phyloP scores from a whole-genome alignment of 2,329 filamentous ascomycete genomes.

The Beauveria sp. region DNA sequence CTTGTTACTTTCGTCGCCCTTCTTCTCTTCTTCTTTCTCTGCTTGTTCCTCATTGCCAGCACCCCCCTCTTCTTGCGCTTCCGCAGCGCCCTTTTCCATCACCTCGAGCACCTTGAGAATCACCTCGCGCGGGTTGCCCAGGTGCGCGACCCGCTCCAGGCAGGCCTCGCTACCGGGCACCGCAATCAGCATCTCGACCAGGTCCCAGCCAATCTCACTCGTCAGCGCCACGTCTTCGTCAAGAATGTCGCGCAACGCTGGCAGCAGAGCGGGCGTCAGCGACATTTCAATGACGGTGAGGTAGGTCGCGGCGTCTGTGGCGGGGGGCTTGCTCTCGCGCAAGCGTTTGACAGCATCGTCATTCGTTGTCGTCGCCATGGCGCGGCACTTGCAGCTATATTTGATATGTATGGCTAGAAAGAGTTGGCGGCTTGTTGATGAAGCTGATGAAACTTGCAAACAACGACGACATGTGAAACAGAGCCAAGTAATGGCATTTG shows the following conservation, averaged over 20 bases:
- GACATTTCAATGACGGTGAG: slow-evolving; percentile 71
- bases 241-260: slow-evolving; percentile 59
- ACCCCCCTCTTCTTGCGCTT: slow-evolving; percentile 9
- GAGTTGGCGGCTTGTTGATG: neutral
- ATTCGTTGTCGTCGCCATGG: slow-evolving; percentile 27
- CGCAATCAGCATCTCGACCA: slow-evolving; percentile 66
- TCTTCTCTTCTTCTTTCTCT: neutral
- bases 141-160: slow-evolving; percentile 63
- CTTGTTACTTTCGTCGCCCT: slow-evolving; percentile 26
- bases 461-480: neutral
- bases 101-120: slow-evolving; percentile 73
- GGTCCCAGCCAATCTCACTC: slow-evolving; percentile 75
- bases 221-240: slow-evolving; percentile 64
- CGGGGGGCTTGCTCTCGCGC: slow-evolving; percentile 41
- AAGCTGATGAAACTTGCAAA: neutral
- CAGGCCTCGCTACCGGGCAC: slow-evolving; percentile 62
- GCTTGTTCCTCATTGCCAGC: neutral
- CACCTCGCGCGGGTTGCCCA: slow-evolving; percentile 75
- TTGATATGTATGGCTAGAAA: neutral
- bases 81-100: slow-evolving; percentile 48
- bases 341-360: slow-evolving; percentile 38
- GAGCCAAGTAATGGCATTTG: neutral
- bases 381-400: neutral
- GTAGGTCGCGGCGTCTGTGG: slow-evolving; percentile 65
- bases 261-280: slow-evolving; percentile 57